Evolutionary conservation across 257 asterid genomes (phyloP), one percentile per base, ranked within the genome.

Genomic region (Nicotiana obtusifolia): DNA sequence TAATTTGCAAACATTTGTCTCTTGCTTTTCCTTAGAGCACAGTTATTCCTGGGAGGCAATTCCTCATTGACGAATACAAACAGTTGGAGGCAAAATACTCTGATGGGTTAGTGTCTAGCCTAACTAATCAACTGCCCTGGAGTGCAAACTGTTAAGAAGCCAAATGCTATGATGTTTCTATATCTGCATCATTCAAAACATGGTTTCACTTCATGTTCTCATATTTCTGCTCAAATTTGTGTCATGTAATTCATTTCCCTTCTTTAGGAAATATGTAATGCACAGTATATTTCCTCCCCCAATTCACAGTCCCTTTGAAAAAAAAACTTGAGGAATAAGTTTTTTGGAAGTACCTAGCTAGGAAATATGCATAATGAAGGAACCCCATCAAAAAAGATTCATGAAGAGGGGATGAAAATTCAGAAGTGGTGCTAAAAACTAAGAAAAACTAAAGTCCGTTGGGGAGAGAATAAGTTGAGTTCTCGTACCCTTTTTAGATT

Each of bases 41-140:
- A 16, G 83, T 88, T 66, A 86, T 88, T 66, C 87, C 84, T 14
- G 88, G 85, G 76, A 49, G 89, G 75, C 83, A 85, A 26, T 78
- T 83, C 81, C 89, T 88, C 60, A 77, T 76, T 77, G 73, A 75
- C 62, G 82, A 79, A 62, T 82, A 84, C 84, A 62, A 85, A 80
- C 85, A 85, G 67, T 82, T 88, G 84, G 88, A 88, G 76, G 83
- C 85, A 54, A 85, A 86, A 61, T 86, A 81, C 81, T 85, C 88
- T 81, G 84, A 82, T 10, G 89, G 88, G 91, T 88, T 60, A 81
- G 88, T 83, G 11, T 75, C 80, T 75, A 26, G 14, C 52, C 31
- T 75, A 49, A 49, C 80, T 75, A 47, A 49, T 49, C 62, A 47
- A 49, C 44, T 75, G 2, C 35, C 22, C 7, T 44, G 9, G 61